Evolutionary conservation across 2,329 filamentous ascomycete genomes (phyloP), one percentile per base, ranked within the genome.

Genomic region (Arthrinium phaeospermum): DNA sequence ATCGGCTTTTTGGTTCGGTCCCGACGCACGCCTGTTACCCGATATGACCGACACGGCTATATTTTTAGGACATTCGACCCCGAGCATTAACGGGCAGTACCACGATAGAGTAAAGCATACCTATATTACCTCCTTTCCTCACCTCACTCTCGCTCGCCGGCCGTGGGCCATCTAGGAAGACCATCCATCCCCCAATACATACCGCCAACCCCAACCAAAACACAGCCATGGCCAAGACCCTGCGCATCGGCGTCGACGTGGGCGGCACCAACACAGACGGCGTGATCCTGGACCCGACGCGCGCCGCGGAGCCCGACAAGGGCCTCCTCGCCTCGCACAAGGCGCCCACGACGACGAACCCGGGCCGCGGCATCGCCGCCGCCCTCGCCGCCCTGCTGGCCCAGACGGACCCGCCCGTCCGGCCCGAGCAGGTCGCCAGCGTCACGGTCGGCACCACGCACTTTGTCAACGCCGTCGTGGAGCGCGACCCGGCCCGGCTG

Each of bases 391-490:
- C 80, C 34, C 85, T 88, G 81, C 82, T 88, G 73, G 53, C 71
- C 71, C 71, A 70, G 22, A 74, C 76, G 16, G 68, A 70, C 22
- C 30, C 57, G 57, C 22, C 8, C 6, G 73, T 80, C 70, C 72
- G 69, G 19, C 81, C 83, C 0, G 76, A 78, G 0, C 77, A 83
- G 7, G 81, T 89, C 24, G 83, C 85, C 19, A 85, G 84, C 73
- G 83, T 89, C 19, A 87, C 86, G 2, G 87, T 89, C 73, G 87
- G 87, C 70, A 88, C 86, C 0, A 90, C 88, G 0, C 88, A 90
- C 73, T 90, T 90, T 75, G 83, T 90, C 75, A 91, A 90, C 73
- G 88, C 88, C 12, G 86, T 90, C 3, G 82, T 90, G 0, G 87
- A 90, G 77, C 81, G 85, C 61, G 88, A 90, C 73, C 81, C 81